Evolutionary conservation across 2,329 filamentous ascomycete species (phyloP), one percentile per base, ranked within the genome.

Genomic region (Hansfordia pulvinata): DNA sequence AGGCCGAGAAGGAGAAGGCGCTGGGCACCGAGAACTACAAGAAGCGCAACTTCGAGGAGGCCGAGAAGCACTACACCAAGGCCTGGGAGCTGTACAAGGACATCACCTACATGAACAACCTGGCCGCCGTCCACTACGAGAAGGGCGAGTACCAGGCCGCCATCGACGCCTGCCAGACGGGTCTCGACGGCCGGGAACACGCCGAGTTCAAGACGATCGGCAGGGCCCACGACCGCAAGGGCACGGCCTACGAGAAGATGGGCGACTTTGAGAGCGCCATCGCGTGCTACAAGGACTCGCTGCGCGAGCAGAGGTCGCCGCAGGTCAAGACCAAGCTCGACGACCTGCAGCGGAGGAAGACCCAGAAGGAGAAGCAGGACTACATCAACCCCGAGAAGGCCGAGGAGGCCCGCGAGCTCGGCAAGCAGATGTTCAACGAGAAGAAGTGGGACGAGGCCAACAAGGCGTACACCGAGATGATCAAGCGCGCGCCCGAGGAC

Each of bases 201-300:
- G 86, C 90, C 36, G 90, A 98, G 59, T 98, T 96, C 67, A 98
- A 98, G 72, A 69, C 86, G 47, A 88, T 98, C 39, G 86, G 92
- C 49, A 96, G 94, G 74, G 82, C 88, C n/a, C 94, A 90, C 45
- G 85, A 86, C 20, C 84, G 90, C 41, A 93, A 98, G 40, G 90
- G 90, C 37, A 71, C 76, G n/a, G 76, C 88, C 0, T 85, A 96
- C 51, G 90, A 98, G 65, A 93, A 85, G 60, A 58, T 78, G 49
- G 83, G 80, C 38, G 79, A 96, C 42, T 60, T 90, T 8, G 53
- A 68, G 29, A 71, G 76, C 33, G 90, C 92, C 14, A 72, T 98
- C 36, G 75, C 83, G 40, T 83, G 82, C 63, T 98, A 88, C 67
- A 77, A 93, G 57, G 84, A 77, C 54, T 92, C 88, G 4, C 71